Conservation (phyloP, 2,329 filamentous ascomycete species). For the Colletotrichum sp. region DNA sequence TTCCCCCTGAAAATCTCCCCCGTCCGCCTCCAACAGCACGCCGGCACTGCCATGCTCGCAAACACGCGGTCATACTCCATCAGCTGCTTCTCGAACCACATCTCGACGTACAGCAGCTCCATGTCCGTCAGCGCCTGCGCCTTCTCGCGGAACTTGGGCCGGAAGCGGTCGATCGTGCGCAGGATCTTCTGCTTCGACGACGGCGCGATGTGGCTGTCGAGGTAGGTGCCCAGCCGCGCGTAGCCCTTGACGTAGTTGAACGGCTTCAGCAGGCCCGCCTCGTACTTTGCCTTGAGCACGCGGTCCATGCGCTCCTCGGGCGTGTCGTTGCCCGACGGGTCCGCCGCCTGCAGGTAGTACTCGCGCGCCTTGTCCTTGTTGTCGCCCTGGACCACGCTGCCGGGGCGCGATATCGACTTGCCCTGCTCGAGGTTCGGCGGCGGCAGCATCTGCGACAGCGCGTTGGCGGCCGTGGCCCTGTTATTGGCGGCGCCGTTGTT, state of each 20-base stretch:
- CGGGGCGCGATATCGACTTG: constrained; percentile 65
- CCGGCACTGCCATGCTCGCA: constrained; percentile 97
- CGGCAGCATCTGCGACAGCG: constrained; percentile 45
- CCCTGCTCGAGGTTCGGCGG: constrained; percentile 50
- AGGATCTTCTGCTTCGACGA: constrained; percentile 89
- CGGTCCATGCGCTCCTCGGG: constrained; percentile 96
- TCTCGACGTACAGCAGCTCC: constrained; percentile 92
- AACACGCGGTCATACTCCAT: constrained; percentile 99
- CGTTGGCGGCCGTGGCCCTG: constrained; percentile 26
- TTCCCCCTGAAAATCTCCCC: constrained; percentile 98
- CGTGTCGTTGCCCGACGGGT: constrained; percentile 83
- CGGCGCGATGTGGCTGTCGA: constrained; percentile 85
- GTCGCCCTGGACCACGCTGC: constrained; percentile 63
- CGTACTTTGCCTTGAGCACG: constrained; percentile 92
- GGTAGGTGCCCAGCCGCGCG: constrained; percentile 85
- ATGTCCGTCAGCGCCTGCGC: constrained; percentile 92
- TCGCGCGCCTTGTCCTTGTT: constrained; percentile 82
- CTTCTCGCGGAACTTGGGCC: constrained; percentile 94
- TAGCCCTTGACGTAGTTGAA: constrained; percentile 99
- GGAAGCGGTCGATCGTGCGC: constrained; percentile 88
- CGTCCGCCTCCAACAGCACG: constrained; percentile 95
- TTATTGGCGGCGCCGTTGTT: constrained; percentile 7
- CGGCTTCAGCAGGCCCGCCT: constrained; percentile 90
- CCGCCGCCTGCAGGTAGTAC: constrained; percentile 96
- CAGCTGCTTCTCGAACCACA: constrained; percentile 97